A percentile compares a stretch with the other conserved stretches of the same genome.
These are phyloP conservation scores for Flaveria robusta DNA, from an alignment of 129 eudicot genomes.

Conservation along the genomic window DNA sequence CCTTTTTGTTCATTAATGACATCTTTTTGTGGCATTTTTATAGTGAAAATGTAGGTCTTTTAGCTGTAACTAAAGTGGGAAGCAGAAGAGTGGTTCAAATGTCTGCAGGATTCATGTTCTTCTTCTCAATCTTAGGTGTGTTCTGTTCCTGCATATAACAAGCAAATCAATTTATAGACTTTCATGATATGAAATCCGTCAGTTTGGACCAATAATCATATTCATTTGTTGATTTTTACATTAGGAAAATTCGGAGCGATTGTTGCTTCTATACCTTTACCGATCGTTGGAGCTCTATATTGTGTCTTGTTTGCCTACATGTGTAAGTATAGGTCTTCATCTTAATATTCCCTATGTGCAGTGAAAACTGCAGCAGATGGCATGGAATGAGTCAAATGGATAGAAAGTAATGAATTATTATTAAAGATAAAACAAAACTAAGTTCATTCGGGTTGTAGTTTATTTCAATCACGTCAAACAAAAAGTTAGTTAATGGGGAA, in stretches of 20 bases:
- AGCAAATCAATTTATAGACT: background rate
- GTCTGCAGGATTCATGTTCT: slow-evolving; percentile 84
- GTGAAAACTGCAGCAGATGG: slow-evolving; percentile 8
- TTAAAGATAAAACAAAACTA: background rate
- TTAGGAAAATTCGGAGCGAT: slow-evolving; percentile 95
- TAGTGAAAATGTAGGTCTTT: slow-evolving; percentile 89
- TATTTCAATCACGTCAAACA: background rate
- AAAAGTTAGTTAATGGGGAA: background rate
- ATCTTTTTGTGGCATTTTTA: slow-evolving; percentile 1
- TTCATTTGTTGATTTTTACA: slow-evolving; percentile 3
- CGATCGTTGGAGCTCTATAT: slow-evolving; percentile 84
- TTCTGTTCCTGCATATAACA: slow-evolving; percentile 7
- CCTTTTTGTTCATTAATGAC: slow-evolving; percentile 1
- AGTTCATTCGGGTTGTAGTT: background rate
- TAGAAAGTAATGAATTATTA: background rate
- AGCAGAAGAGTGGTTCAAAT: slow-evolving; percentile 92
- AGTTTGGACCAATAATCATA: background rate
- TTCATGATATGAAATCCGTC: background rate
- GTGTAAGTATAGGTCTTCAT: slow-evolving; percentile 49
- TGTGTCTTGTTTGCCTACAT: slow-evolving; percentile 84
- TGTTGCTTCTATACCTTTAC: slow-evolving; percentile 88
- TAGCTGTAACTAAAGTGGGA: slow-evolving; percentile 87
- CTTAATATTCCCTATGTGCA: background rate
- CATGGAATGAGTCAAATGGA: background rate
- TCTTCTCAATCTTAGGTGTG: slow-evolving; percentile 83